Percentiles rank a stretch among this genome's conserved stretches.
phyloP scores from a whole-genome alignment of 495 filamentous ascomycete genomes.

The Haplographium delicatum region DNA sequence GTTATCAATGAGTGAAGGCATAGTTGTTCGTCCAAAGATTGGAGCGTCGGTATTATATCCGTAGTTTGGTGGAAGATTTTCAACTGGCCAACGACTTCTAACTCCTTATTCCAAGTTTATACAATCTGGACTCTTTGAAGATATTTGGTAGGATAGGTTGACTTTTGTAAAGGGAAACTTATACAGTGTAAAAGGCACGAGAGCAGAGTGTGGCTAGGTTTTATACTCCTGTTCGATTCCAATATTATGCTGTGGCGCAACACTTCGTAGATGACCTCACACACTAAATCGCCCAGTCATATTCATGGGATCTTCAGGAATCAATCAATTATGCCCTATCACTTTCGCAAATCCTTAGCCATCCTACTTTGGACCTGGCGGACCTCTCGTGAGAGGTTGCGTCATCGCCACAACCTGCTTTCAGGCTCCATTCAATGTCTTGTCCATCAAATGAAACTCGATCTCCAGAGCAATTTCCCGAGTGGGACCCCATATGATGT shows the following conservation, averaged over 20 bases:
- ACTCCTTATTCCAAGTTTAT: no score
- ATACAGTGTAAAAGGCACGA: background rate
- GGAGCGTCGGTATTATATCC: background rate
- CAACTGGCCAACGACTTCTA: no score
- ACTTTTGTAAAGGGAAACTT: no score
- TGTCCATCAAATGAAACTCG: no score
- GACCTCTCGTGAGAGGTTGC: background rate
- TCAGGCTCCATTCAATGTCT: no score
- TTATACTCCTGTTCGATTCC: background rate
- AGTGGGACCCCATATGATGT: no score
- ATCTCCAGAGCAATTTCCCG: no score
- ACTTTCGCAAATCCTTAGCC: no score
- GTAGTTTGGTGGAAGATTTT: background rate
- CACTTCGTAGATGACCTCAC: constrained; percentile 12
- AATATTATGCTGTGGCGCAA: constrained; percentile 4
- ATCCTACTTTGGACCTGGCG: no score
- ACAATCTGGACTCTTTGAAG: no score
- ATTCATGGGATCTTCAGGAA: background rate
- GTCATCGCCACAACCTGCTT: background rate
- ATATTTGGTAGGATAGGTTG: no score
- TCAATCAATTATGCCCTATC: background rate
- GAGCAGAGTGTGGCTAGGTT: background rate
- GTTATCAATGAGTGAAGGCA: constrained; percentile 32
- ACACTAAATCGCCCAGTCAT: background rate
- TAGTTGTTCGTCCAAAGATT: no score